Base-by-base conservation (phyloP, 2,329 filamentous ascomycete species). In the Dothistroma pini region DNA sequence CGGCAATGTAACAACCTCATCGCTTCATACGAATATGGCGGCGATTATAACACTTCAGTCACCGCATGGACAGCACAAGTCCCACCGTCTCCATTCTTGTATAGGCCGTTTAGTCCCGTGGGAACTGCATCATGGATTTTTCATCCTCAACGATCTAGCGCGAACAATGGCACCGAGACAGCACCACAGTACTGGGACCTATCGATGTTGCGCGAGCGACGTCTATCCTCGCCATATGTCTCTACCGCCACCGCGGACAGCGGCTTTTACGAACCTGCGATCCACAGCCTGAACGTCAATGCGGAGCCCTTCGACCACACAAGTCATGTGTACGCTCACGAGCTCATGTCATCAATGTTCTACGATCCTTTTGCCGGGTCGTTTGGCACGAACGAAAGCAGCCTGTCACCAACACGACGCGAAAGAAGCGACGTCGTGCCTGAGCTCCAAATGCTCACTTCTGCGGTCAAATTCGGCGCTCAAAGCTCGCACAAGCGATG, bases 111-210 rank as follows among this genome's bases (percentile, higher is more conserved):
- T 59, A 66, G 63, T 63, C 61, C 64, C 49, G 59, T 62, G 16
- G 61, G 57, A 38, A 56, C 62, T 41, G 62, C 62, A 54, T 65
- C 63, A 6, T 66, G 64, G 57, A 51, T 34, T 44, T 50, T 55
- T 29, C 44, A 34, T 31, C 53, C 32, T 47, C 54, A 61, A 50
- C 53, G 56, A 56, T 51, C 60, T 29, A 56, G 51, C 44, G 41
- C 48, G 29, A 47, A 44, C 50, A 49, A 19, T 31, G 44, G 51
- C 35, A 50, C 56, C 57, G 59, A 61, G 19, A 59, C 49, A 16
- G 59, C 55, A 35, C 63, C 66, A 22, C 68, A 69, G 52, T 72
- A 71, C 59, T 72, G 70, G 70, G 69, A 72, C 52, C 60, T 71
- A 11, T 70, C 70, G 31, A 71, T 71, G 67, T 60, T 71, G 31